phyloP scores from a whole-genome alignment of 345 rosid species.

The Mallotus nudiflorus region DNA sequence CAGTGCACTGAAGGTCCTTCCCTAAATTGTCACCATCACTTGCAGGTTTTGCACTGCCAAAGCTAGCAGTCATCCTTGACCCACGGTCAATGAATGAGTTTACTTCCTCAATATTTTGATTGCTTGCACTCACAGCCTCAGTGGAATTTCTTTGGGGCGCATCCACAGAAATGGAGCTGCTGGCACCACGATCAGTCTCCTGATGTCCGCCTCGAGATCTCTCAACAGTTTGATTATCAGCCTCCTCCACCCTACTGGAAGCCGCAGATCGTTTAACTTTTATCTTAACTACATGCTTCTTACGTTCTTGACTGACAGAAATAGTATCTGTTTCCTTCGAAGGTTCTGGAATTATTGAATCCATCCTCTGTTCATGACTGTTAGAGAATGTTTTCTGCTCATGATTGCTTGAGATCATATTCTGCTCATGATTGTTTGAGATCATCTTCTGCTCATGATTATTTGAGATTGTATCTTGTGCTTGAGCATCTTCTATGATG shows the following conservation, averaged over 20 bases:
- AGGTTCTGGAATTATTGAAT: slow-evolving; percentile 24
- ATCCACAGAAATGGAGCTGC: slow-evolving; percentile 91
- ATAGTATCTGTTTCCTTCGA: slow-evolving; percentile 49
- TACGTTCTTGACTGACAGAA: slow-evolving; percentile 57
- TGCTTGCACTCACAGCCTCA: slow-evolving; percentile 68
- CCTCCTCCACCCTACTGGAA: slow-evolving; percentile 67
- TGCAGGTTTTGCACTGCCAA: slow-evolving; percentile 81
- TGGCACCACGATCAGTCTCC: slow-evolving; percentile 51
- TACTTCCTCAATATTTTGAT: slow-evolving; percentile 84
- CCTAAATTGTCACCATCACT: slow-evolving; percentile 66
- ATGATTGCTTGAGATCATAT: too few relatives aligned
- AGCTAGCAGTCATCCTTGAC: slow-evolving; percentile 86
- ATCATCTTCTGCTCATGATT: too few relatives aligned
- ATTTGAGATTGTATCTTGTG: neutral
- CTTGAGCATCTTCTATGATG: slow-evolving; percentile 26
- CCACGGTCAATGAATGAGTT: slow-evolving; percentile 84
- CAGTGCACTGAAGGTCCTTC: slow-evolving; percentile 95
- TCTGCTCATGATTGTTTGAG: too few relatives aligned
- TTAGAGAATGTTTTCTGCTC: slow-evolving; percentile 3
- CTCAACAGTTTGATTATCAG: slow-evolving; percentile 64
- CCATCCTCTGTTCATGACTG: slow-evolving; percentile 21
- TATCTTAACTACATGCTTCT: slow-evolving; percentile 64
- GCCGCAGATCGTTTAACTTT: slow-evolving; percentile 67
- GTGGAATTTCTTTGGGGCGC: slow-evolving; percentile 79
- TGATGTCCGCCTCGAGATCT: slow-evolving; percentile 61